These are phyloP conservation scores for Cyclotella distinguenda DNA, from an alignment of 108 stramenopile species.

Conservation along the genomic window DNA sequence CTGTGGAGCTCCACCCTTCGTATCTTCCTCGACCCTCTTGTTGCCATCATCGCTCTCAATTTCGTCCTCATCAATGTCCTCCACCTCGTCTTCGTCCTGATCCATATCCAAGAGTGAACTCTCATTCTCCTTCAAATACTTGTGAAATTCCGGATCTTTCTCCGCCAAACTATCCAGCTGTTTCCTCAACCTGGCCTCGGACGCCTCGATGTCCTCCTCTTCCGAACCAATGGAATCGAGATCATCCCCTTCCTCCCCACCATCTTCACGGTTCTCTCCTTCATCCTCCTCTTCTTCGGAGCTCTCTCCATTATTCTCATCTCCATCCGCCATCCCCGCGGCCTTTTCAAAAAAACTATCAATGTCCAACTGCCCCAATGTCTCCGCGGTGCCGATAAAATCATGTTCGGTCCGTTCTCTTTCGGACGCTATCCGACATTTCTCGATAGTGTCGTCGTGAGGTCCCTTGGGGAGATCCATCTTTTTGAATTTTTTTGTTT, in stretches of 20 bases:
- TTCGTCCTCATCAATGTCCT: constrained; percentile 42
- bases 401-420: constrained; percentile 14
- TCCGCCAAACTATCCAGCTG: constrained; percentile 76
- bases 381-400: constrained; percentile 18
- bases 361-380: constrained; percentile 48
- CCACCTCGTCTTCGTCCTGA: constrained; percentile 55
- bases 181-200: constrained; percentile 69
- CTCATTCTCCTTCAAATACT: constrained; percentile 86
- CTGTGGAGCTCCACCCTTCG: background rate
- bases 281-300: constrained; percentile 41
- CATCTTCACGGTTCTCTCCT: constrained; percentile 6
- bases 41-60: constrained; percentile 28
- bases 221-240: constrained; percentile 57
- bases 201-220: constrained; percentile 75
- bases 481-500: constrained; percentile 33
- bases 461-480: constrained; percentile 5
- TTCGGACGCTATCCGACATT: no score
- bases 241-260: constrained; percentile 36
- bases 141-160: constrained; percentile 89
- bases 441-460: background rate
- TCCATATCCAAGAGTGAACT: constrained; percentile 72
- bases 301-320: constrained; percentile 30
- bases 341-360: constrained; percentile 44
- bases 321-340: constrained; percentile 9
- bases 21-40: constrained; percentile 38